Evolutionary conservation across 441 rosid species (phyloP).

Genomic region (Breynia disticha): DNA sequence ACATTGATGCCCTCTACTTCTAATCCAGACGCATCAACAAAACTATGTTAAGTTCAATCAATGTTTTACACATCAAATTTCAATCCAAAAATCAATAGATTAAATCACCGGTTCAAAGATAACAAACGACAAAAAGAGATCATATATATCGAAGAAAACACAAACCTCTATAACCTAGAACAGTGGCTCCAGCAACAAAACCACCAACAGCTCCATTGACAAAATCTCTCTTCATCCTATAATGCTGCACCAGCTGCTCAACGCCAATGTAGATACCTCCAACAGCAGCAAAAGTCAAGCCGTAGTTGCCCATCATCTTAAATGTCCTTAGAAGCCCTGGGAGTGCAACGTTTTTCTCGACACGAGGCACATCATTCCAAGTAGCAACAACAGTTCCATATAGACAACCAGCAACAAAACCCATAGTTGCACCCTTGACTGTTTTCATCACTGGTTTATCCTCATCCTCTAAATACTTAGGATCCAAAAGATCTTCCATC

Average conservation of each 20-base stretch:
- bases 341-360: constrained; percentile 82
- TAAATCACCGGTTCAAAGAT: background rate
- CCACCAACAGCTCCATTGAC: constrained; percentile 87
- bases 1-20: background rate
- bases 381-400: constrained; percentile 84
- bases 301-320: constrained; percentile 91
- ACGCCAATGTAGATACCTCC: constrained; percentile 94
- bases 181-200: constrained; percentile 80
- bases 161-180: constrained; percentile 69
- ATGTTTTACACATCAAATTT: background rate
- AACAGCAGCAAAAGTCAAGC: constrained; percentile 80
- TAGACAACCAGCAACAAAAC: constrained; percentile 70
- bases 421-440: constrained; percentile 79
- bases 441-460: constrained; percentile 62
- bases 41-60: background rate
- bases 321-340: constrained; percentile 80
- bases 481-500: constrained; percentile 67
- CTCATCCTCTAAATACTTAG: constrained; percentile 72
- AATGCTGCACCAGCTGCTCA: constrained; percentile 66
- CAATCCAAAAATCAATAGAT: background rate
- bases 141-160: background rate
- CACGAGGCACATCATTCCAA: constrained; percentile 90
- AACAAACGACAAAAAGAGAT: background rate
- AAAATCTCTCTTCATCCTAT: constrained; percentile 74
- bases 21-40: too few species aligned